Evolutionary conservation across 805 yeast species (phyloP).

Genomic region (Lachancea kluyveri): DNA sequence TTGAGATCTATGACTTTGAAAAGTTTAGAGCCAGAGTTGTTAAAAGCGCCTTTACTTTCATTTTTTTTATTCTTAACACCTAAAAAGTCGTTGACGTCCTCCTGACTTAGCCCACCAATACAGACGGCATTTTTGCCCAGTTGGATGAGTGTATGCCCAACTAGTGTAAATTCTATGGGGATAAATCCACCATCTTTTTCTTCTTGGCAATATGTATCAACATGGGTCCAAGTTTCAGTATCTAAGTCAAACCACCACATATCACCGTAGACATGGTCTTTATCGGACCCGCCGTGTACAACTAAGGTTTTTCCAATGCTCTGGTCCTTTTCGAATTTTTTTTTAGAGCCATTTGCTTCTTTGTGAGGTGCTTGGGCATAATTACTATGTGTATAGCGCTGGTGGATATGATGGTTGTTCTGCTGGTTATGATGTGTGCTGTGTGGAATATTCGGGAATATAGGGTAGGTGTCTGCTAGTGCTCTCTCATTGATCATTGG

Average conservation of each 20-base stretch:
- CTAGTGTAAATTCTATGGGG: conserved; percentile 18
- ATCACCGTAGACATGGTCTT: conserved; percentile 37
- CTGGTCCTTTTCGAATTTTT: too few relatives aligned
- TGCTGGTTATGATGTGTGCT: background rate
- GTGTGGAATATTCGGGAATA: conserved; percentile 1
- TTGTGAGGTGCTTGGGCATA: conserved; percentile 1
- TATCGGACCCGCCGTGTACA: conserved; percentile 36
- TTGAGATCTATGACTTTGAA: too few relatives aligned
- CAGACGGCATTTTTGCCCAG: conserved; percentile 20
- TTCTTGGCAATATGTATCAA: conserved; percentile 12
- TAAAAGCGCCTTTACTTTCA: too few relatives aligned
- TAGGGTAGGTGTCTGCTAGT: conserved; percentile 2
- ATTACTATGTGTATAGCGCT: background rate
- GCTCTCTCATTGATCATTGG: conserved; percentile 15
- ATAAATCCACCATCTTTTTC: conserved; percentile 12
- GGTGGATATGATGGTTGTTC: conserved; percentile 2
- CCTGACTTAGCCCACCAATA: conserved; percentile 25
- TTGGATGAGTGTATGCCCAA: conserved; percentile 25
- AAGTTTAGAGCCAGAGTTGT: too few relatives aligned
- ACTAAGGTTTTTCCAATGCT: conserved; percentile 17
- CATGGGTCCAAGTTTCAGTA: conserved; percentile 36
- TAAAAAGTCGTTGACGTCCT: conserved; percentile 17
- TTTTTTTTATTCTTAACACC: too few relatives aligned
- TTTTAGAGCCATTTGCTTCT: background rate
- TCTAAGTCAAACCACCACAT: conserved; percentile 45